These are phyloP conservation scores for Plasmodium knowlesi DNA, from an alignment of 169 alveolate genomes.

Conservation along the genomic window DNA sequence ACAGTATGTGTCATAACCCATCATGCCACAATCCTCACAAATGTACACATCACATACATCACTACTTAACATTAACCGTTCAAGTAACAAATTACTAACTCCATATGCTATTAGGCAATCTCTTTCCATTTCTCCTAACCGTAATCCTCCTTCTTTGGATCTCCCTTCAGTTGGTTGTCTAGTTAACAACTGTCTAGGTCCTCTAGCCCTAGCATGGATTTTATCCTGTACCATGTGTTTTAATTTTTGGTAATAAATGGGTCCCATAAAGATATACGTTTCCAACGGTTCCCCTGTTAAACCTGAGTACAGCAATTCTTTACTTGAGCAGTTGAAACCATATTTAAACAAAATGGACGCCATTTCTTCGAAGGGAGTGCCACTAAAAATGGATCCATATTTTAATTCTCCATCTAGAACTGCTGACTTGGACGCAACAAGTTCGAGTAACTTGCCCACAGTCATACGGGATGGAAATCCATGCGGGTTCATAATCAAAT, in stretches of 20 bases:
- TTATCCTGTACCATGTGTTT: slow-evolving; percentile 99
- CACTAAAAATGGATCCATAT: slow-evolving; percentile 99
- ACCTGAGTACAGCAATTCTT: slow-evolving; percentile 95
- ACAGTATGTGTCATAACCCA: slow-evolving; percentile 96
- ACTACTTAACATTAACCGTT: slow-evolving; percentile 97
- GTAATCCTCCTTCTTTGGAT: slow-evolving; percentile 99
- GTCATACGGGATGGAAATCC: slow-evolving; percentile 99
- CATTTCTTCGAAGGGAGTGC: slow-evolving; percentile 93
- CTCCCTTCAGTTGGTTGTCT: slow-evolving; percentile 99
- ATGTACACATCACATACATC: slow-evolving; percentile 97
- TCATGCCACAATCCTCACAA: slow-evolving; percentile 95
- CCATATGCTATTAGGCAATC: slow-evolving; percentile 99
- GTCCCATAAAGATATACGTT: slow-evolving; percentile 98
- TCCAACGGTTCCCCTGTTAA: slow-evolving; percentile 99
- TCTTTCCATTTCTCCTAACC: slow-evolving; percentile 99
- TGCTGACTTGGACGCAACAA: slow-evolving; percentile 97
- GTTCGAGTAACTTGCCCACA: slow-evolving; percentile 98
- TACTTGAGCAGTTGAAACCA: slow-evolving; percentile 95
- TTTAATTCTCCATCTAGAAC: slow-evolving; percentile 95
- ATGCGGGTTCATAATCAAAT: slow-evolving; percentile 99
- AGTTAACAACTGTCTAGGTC: slow-evolving; percentile 98
- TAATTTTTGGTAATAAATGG: slow-evolving; percentile 98
- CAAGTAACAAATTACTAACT: slow-evolving; percentile 96
- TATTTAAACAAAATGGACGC: slow-evolving; percentile 91
- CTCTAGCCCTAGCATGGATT: slow-evolving; percentile 99